phyloP scores from a whole-genome alignment of 768 basidiomycete genomes.

The Calocera cornea region DNA sequence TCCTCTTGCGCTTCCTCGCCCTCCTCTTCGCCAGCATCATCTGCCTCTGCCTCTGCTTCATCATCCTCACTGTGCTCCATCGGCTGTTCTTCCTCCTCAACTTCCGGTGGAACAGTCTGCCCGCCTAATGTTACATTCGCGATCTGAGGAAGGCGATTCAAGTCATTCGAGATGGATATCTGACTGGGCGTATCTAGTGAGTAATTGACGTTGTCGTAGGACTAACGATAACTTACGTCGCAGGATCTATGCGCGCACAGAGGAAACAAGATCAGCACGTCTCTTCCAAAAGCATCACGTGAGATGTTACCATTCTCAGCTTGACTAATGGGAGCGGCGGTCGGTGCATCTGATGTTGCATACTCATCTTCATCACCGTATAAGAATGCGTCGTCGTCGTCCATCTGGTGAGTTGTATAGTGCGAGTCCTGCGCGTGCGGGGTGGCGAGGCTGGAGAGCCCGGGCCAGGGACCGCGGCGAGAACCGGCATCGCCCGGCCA shows the following conservation, averaged over 20 bases:
- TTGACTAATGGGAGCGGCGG: slow-evolving; percentile 21
- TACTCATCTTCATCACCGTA: slow-evolving; percentile 44
- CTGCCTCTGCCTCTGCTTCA: slow-evolving; percentile 37
- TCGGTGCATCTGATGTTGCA: slow-evolving; percentile 22
- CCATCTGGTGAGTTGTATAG: slow-evolving; percentile 17
- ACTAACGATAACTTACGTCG: too few species aligned
- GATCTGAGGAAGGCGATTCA: too few species aligned
- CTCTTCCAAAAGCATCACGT: too few species aligned
- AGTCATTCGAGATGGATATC: too few species aligned
- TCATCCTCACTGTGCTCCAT: slow-evolving; percentile 35
- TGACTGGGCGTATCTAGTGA: too few species aligned
- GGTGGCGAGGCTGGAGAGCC: neutral
- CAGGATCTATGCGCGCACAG: too few species aligned
- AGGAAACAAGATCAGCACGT: too few species aligned
- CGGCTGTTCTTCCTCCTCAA: slow-evolving; percentile 26
- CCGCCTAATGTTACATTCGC: too few species aligned
- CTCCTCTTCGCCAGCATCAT: slow-evolving; percentile 26
- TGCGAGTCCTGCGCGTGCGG: slow-evolving; percentile 12
- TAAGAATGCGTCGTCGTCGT: slow-evolving; percentile 70
- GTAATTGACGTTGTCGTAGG: slow-evolving; percentile 16
- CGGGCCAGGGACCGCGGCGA: too few species aligned
- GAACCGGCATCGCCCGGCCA: too few species aligned
- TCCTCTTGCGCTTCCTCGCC: slow-evolving; percentile 22
- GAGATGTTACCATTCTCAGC: slow-evolving; percentile 36
- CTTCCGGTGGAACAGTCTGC: slow-evolving; percentile 31